Conservation (phyloP, 805 yeast genomes). For the Scheffersomyces ergatensis region DNA sequence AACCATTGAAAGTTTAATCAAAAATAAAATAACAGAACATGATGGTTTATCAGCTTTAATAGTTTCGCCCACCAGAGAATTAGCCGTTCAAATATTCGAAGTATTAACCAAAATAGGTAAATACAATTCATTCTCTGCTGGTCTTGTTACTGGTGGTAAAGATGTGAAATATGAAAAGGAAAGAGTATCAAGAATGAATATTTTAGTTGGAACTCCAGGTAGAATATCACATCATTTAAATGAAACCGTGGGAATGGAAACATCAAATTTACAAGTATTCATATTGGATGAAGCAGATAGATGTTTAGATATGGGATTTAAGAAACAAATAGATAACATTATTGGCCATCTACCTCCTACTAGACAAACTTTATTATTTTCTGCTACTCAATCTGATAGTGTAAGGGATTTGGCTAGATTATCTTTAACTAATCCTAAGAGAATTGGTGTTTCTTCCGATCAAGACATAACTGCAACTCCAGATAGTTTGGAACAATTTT, state of each 20-base stretch:
- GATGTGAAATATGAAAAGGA: slow-evolving; percentile 80
- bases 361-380: slow-evolving; percentile 80
- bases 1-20: slow-evolving; percentile 63
- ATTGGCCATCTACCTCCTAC: slow-evolving; percentile 72
- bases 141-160: slow-evolving; percentile 91
- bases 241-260: slow-evolving; percentile 78
- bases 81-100: slow-evolving; percentile 88
- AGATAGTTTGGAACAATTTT: slow-evolving; percentile 78
- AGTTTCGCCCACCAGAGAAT: slow-evolving; percentile 88
- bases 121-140: slow-evolving; percentile 75
- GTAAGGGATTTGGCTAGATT: slow-evolving; percentile 80
- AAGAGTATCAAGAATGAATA: slow-evolving; percentile 74
- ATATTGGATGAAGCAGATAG: slow-evolving; percentile 92
- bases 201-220: slow-evolving; percentile 90
- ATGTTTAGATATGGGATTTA: slow-evolving; percentile 91
- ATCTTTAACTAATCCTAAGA: slow-evolving; percentile 60
- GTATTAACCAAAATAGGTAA: slow-evolving; percentile 81
- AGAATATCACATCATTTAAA: slow-evolving; percentile 87
- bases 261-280: slow-evolving; percentile 70
- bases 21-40: slow-evolving; percentile 71
- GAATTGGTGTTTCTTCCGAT: slow-evolving; percentile 39
- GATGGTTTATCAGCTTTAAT: slow-evolving; percentile 90
- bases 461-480: slow-evolving; percentile 71
- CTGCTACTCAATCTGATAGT: slow-evolving; percentile 87
- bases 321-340: slow-evolving; percentile 76